phyloP scores from a whole-genome alignment of 345 rosid species.

The Psidium guajava region DNA sequence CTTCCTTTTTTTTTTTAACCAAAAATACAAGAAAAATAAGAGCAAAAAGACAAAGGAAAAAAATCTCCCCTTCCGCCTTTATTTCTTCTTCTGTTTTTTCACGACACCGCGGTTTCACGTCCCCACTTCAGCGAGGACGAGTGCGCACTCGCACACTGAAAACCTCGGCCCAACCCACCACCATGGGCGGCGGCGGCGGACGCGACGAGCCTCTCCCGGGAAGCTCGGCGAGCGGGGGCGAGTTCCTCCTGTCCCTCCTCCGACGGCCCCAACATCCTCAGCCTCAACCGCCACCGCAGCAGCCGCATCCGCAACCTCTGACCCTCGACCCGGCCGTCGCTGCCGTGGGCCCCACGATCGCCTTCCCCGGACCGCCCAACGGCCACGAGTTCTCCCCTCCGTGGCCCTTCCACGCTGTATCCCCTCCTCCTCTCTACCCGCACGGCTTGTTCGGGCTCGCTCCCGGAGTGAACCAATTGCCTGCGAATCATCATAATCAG shows the following conservation, averaged over 20 bases:
- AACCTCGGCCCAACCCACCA: neutral
- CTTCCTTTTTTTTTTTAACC: too few species aligned
- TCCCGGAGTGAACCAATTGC: neutral
- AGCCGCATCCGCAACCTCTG: constrained; percentile 10
- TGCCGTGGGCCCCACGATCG: constrained; percentile 52
- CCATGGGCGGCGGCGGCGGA: constrained; percentile 59
- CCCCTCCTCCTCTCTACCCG: constrained; percentile 31
- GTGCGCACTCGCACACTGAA: neutral
- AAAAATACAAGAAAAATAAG: neutral
- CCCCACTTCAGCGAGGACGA: neutral
- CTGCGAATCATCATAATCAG: constrained; percentile 11
- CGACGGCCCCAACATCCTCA: constrained; percentile 30
- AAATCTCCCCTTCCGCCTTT: neutral
- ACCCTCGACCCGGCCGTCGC: constrained; percentile 79
- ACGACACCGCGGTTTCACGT: neutral
- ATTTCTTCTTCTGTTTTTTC: neutral
- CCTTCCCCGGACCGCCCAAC: constrained; percentile 26
- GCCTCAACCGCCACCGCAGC: constrained; percentile 10
- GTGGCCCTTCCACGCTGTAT: constrained; percentile 23
- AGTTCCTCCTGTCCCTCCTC: constrained; percentile 70
- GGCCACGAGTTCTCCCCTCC: constrained; percentile 25
- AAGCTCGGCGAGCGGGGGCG: constrained; percentile 46
- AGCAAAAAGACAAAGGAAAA: neutral
- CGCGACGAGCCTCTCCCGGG: constrained; percentile 37
- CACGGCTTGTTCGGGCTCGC: constrained; percentile 10